Evolutionary conservation across 2,329 filamentous ascomycete species (phyloP).

Genomic region (Penicillium glabrum): DNA sequence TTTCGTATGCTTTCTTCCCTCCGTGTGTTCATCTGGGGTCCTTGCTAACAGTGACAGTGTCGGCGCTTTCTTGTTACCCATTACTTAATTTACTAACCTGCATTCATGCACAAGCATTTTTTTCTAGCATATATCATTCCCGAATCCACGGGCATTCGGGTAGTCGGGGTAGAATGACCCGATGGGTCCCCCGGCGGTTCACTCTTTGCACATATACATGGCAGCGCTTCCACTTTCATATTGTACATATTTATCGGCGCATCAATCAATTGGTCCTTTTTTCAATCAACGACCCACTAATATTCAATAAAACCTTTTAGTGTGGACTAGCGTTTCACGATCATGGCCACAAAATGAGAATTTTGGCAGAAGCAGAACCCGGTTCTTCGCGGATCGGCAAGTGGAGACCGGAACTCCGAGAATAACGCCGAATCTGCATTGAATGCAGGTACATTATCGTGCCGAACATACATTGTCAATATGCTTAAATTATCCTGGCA

Average conservation of each 20-base stretch:
- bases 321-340: not conserved
- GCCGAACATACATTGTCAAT: no score
- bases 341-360: not conserved
- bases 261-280: not conserved
- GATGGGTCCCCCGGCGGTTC: not conserved
- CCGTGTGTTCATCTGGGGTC: not conserved
- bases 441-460: not conserved
- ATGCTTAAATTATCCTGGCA: not conserved
- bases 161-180: not conserved
- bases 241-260: not conserved
- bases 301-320: not conserved
- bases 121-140: not conserved
- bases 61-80: slow-evolving; percentile 14
- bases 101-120: not conserved
- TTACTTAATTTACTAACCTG: not conserved
- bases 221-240: not conserved
- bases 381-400: not conserved
- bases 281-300: not conserved
- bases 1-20: slow-evolving; percentile 12
- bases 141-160: not conserved
- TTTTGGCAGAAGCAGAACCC: not conserved
- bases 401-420: not conserved
- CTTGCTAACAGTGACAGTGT: slow-evolving; percentile 4
- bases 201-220: not conserved
- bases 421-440: not conserved